A percentile compares a stretch with the other conserved stretches of the same genome.
phyloP scores from a whole-genome alignment of 2,329 filamentous ascomycete species.

The Diaporthe longicolla region DNA sequence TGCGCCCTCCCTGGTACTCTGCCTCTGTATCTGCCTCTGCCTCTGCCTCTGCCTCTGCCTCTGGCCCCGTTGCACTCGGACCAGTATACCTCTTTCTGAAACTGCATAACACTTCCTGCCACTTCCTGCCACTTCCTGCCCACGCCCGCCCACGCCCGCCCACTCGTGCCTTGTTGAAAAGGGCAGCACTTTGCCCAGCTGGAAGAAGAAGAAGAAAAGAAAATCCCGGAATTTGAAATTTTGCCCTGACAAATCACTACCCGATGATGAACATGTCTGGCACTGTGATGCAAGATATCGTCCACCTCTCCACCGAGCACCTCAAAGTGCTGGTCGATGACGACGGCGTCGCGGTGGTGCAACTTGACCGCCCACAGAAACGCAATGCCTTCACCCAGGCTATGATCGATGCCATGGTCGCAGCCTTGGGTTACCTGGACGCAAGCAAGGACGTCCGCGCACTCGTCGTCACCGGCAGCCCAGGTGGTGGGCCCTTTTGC shows the following conservation, averaged over 20 bases:
- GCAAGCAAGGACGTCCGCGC: conserved; percentile 50
- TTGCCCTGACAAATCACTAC: conserved; percentile 20
- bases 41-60: no score
- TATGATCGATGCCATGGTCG: conserved; percentile 59
- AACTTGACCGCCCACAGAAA: conserved; percentile 68
- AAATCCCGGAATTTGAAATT: conserved; percentile 12
- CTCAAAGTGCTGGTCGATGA: conserved; percentile 41
- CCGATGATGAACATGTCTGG: neutral
- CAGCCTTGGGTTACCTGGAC: conserved; percentile 47
- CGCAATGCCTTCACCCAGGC: conserved; percentile 70
- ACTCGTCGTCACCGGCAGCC: conserved; percentile 55
- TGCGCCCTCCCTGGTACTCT: neutral
- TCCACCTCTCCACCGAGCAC: conserved; percentile 23
- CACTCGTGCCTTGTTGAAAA: conserved; percentile 30
- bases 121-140: no score
- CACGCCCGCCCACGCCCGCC: neutral
- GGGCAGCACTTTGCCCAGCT: conserved; percentile 13
- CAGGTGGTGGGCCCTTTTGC: conserved; percentile 52
- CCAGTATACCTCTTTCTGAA: conserved; percentile 21
- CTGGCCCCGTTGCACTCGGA: conserved; percentile 12
- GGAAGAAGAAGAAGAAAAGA: neutral
- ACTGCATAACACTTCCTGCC: conserved; percentile 4
- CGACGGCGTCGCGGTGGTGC: conserved; percentile 61
- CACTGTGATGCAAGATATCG: conserved; percentile 25
- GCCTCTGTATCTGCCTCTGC: no score